Base-by-base conservation (phyloP, 768 basidiomycete genomes). In the Lentinula lateritia region DNA sequence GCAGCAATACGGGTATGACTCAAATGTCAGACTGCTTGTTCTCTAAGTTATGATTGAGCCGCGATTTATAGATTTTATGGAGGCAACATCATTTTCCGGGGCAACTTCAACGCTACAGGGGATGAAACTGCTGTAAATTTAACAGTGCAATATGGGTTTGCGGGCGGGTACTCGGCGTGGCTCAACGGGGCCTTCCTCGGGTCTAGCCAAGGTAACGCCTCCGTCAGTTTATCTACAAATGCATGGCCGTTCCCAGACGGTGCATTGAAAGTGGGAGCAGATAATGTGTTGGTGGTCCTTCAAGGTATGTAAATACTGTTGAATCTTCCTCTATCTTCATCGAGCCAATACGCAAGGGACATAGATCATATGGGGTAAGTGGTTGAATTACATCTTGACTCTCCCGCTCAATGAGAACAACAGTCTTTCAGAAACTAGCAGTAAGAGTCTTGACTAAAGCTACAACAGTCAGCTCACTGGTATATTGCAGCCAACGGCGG, bases 81-180 rank as follows among this genome's bases (percentile, higher is more conserved):
- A 2, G 81, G 80, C 0, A 78, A 82, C 60, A 68, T 83, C 41
- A 74, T 84, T 45, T 83, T 78, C 73, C 76, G 83, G 12, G 83
- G 79, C n/a, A 78, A 80, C 60, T 83, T 84, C 70, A 70, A 64
- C 12, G 79, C 81, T 10, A 76, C 73, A 3, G 82, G 82, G 6
- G 52, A 71, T 43, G 83, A 84, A 68, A 81, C 76, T 0, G 80
- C 74, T 5, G 71, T 84, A 57, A 72, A 64, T 23, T 69, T 79
- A 12, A 75, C 79, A 23, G 76, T 84, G 5, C 81, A 82, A 67
- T 81, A 78, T 53, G 82, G 83, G 5, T 69, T 70, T 61, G 80
- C 80, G 5, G 82, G 82, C 15, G 82, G 80, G 15, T 84, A 83
- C 68, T 79, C 80, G 32, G 76, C 77, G 20, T 84, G 73, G 78